Evolutionary conservation across 2,329 filamentous ascomycete species (phyloP), one percentile per base, ranked within the genome.

Genomic region (Paraphaeosphaeria minitans): DNA sequence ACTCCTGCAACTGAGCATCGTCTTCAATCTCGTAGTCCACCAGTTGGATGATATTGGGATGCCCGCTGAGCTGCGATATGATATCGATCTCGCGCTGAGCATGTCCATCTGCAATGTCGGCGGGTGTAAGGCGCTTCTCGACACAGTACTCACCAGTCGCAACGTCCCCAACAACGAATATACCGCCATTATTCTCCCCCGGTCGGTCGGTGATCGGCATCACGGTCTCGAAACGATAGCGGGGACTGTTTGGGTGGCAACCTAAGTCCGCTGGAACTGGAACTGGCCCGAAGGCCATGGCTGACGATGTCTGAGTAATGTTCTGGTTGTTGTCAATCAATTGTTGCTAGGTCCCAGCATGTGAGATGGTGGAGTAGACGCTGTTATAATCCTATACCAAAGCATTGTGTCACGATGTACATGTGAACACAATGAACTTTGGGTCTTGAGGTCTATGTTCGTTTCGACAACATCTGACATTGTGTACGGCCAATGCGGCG

Each of bases 141-240:
- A 57, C 35, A 29, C 37, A 48, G 12, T 43, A 45, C 16, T 46
- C n/a, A 19, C 39, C 33, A 8, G 21, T 35, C 24, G 13, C n/a
- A 14, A 12, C 2, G n/a, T 58, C 35, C 3, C 21, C 14, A 1
- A 53, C 42, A 16, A 58, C 29, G 19, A 31, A n/a, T 21, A 58
- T 58, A 14, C 49, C 56, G 9, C 21, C 51, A 33, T 58, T 53
- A 41, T 56, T 56, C 31, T 49, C 3, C 9, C 46, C 27, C 5
- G 16, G n/a, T 27, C 7, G 6, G 16, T 29, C 7, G 1, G 33
- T 35, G 16, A 29, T 35, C 5, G 12, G n/a, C 27, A 9, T 29
- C 29, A 19, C 24, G 8, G 21, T 21, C 46, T 31, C 19, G 29
- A 35, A 49, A 7, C 27, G 46, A 13, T 21, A 14, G 19, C 24